A percentile compares a stretch with the other conserved stretches of the same genome.
phyloP scores from a whole-genome alignment of 139 green algal species.

The Astrephomene gubernaculifera region DNA sequence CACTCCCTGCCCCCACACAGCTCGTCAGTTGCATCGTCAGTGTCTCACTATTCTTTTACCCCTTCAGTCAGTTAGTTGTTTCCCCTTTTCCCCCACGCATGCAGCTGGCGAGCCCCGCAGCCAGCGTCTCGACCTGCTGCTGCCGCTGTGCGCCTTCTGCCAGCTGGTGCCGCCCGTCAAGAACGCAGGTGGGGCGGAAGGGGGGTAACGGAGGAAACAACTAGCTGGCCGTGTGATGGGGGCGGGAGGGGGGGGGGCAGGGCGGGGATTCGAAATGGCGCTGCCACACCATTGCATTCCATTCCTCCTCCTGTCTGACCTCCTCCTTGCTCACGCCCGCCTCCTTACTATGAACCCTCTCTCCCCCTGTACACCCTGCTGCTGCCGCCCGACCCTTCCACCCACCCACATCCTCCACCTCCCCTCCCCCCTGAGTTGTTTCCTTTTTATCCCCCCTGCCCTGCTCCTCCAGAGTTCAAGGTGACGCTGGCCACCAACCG shows the following conservation, averaged over 20 bases:
- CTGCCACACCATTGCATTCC: no score
- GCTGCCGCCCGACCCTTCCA: no score
- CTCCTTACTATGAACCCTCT: no score
- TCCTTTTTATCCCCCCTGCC: background rate
- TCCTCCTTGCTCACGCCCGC: no score
- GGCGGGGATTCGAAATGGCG: no score
- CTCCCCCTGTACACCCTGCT: no score
- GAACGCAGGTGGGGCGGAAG: slow-evolving; percentile 50
- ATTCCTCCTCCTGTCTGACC: no score
- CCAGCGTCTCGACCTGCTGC: slow-evolving; percentile 50
- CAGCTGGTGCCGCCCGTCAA: slow-evolving; percentile 58
- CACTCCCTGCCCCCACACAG: background rate
- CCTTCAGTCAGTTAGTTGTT: no score
- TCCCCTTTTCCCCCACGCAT: background rate
- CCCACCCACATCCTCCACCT: background rate
- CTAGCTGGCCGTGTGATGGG: no score
- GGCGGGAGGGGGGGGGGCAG: no score
- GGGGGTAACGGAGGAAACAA: background rate
- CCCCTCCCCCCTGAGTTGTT: background rate
- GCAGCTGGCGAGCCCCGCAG: slow-evolving; percentile 25
- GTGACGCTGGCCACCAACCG: slow-evolving; percentile 73
- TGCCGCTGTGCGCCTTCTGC: slow-evolving; percentile 64
- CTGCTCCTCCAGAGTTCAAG: slow-evolving; percentile 62
- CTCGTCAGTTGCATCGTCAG: no score
- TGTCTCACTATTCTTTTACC: no score